phyloP scores from a whole-genome alignment of 2,329 filamentous ascomycete species.

The Aureobasidium zeae region DNA sequence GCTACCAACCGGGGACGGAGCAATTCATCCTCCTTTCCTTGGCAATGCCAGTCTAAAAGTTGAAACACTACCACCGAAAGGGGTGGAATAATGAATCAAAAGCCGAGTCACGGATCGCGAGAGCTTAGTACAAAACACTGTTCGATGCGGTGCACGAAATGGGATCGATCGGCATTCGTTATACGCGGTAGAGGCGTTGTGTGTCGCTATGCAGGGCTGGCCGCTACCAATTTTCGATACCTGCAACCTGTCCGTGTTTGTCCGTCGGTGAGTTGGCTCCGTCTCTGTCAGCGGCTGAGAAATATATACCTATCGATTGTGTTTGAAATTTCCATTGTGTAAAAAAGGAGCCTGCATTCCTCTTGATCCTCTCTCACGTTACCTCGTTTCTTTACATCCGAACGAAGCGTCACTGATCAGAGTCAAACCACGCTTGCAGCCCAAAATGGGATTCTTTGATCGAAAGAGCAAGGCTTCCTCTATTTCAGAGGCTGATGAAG shows the following conservation, averaged over 20 bases:
- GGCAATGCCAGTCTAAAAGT: too few species aligned
- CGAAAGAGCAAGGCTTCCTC: not conserved
- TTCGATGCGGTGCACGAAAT: too few species aligned
- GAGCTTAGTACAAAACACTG: too few species aligned
- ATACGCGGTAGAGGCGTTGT: conserved; percentile 3
- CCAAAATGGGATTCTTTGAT: conserved; percentile 12
- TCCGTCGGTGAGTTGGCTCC: conserved; percentile 11
- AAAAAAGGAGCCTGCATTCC: conserved; percentile 10
- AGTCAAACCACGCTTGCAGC: not conserved
- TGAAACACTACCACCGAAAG: too few species aligned
- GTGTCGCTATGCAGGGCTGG: too few species aligned
- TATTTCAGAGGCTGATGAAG: not conserved
- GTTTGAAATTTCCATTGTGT: not conserved
- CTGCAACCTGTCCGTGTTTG: conserved; percentile 8
- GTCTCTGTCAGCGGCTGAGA: conserved; percentile 3
- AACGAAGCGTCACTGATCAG: not conserved
- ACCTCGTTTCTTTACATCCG: conserved; percentile 1
- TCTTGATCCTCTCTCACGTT: too few species aligned
- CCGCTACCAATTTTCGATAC: too few species aligned
- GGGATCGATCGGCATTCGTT: too few species aligned
- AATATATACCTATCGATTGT: not conserved
- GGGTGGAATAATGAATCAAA: conserved; percentile 1
- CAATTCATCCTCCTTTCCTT: conserved; percentile 7
- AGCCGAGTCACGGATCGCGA: not conserved
- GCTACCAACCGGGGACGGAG: conserved; percentile 7